Evolutionary conservation across 1,284 basidiomycete genomes (phyloP).

Genomic region (Cutaneotrichosporon arboriforme): DNA sequence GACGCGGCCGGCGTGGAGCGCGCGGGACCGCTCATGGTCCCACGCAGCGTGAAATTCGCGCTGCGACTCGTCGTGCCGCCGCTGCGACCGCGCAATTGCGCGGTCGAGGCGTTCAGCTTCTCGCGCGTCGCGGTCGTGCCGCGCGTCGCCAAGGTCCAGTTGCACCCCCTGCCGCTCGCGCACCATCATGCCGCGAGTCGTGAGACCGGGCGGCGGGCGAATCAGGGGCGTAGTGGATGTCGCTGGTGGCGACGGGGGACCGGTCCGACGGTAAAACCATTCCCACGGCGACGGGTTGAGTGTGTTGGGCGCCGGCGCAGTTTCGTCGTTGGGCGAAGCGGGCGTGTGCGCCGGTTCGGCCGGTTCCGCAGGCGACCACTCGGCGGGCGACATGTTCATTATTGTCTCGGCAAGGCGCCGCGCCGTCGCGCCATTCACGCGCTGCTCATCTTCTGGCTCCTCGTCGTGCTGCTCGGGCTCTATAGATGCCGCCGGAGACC

Average conservation of each 20-base stretch:
- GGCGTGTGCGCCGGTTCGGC: background rate
- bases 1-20: conserved; percentile 2
- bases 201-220: conserved; percentile 4
- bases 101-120: conserved; percentile 11
- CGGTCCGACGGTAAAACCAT: background rate
- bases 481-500: background rate
- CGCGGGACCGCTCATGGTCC: conserved; percentile 9
- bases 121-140: conserved; percentile 3
- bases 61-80: conserved; percentile 6
- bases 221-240: conserved; percentile 1
- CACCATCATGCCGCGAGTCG: conserved; percentile 13
- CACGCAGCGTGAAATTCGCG: conserved; percentile 8
- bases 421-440: too few relatives aligned
- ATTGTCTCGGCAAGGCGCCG: background rate
- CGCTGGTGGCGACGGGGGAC: background rate
- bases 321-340: background rate
- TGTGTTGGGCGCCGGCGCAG: background rate
- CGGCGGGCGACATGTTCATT: background rate
- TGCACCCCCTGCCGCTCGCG: conserved; percentile 6
- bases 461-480: background rate
- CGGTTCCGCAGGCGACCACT: background rate
- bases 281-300: background rate
- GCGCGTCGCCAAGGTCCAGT: background rate
- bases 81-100: conserved; percentile 5
- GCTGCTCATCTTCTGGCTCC: background rate